Evolutionary conservation across 768 basidiomycete species (phyloP).

Genomic region (Roridomyces roridus): DNA sequence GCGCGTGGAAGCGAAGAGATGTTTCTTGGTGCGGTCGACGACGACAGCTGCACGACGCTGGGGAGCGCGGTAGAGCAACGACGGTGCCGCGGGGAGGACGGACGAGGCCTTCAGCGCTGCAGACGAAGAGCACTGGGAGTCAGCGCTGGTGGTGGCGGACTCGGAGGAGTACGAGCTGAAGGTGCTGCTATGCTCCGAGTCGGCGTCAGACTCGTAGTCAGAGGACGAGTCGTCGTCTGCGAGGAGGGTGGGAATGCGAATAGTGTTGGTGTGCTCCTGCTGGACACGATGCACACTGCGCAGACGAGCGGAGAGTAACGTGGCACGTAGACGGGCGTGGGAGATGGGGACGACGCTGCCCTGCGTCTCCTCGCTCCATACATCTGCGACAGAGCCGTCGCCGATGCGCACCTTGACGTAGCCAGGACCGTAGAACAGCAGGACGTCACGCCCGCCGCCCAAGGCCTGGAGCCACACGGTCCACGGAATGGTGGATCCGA

Average conservation of each 20-base stretch:
- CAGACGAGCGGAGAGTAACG: neutral
- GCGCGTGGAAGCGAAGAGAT: no score
- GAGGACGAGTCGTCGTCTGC: neutral
- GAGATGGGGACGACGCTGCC: constrained; percentile 12
- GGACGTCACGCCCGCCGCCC: neutral
- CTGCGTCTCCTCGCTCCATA: constrained; percentile 8
- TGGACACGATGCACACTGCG: neutral
- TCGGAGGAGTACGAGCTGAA: neutral
- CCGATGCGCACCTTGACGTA: constrained; percentile 18
- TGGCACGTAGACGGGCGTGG: neutral
- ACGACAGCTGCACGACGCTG: no score
- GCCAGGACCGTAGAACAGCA: constrained; percentile 19
- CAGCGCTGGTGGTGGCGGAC: neutral
- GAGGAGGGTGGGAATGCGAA: neutral
- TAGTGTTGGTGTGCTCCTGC: neutral
- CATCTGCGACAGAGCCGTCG: neutral
- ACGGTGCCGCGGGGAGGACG: neutral
- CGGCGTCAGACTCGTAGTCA: neutral
- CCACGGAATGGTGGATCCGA: constrained; percentile 20
- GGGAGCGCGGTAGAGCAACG: no score
- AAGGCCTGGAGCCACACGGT: constrained; percentile 12
- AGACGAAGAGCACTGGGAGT: neutral
- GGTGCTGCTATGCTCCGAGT: neutral
- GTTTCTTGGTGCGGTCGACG: no score
- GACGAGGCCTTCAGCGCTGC: neutral